Evolutionary conservation across 208 protist genomes (phyloP).

Genomic region (Phytomonas serpens): DNA sequence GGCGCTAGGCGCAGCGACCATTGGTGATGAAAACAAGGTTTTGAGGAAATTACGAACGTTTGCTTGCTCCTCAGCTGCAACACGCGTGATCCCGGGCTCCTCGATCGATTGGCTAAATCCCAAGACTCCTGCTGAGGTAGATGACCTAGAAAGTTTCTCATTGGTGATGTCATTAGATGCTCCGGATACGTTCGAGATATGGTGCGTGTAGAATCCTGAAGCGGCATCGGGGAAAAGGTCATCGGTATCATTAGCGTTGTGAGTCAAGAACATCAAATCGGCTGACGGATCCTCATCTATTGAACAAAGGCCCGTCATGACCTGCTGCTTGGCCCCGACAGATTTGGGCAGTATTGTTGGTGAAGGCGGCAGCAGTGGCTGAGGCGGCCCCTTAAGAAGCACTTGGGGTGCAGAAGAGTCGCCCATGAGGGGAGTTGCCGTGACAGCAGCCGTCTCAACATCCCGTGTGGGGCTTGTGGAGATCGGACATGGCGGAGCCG

Average conservation of each 20-base stretch:
- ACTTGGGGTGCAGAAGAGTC: not conserved
- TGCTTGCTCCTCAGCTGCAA: conserved; percentile 15
- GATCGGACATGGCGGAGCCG: conserved; percentile 29
- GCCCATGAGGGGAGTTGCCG: conserved; percentile 2
- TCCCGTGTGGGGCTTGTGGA: conserved; percentile 27
- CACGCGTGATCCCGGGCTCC: conserved; percentile 13
- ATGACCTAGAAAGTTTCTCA: not conserved
- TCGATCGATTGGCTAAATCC: conserved; percentile 21
- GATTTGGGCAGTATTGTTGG: conserved; percentile 1
- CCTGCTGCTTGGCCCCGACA: not conserved
- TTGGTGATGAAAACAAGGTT: conserved; percentile 19
- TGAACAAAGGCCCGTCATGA: not conserved
- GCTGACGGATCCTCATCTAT: not conserved
- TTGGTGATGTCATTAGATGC: not conserved
- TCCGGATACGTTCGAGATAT: not conserved
- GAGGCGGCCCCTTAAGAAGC: not conserved
- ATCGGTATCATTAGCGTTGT: not conserved
- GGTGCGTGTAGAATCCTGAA: not conserved
- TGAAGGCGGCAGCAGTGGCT: conserved; percentile 1
- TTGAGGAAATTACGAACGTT: conserved; percentile 29
- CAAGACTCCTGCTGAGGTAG: conserved; percentile 8
- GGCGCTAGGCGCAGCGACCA: not conserved
- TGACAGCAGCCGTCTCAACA: not conserved
- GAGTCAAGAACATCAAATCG: not conserved
- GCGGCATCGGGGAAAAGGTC: not conserved